Conservation (phyloP, 2,329 filamentous ascomycete genomes). For the Didymella glomerata region DNA sequence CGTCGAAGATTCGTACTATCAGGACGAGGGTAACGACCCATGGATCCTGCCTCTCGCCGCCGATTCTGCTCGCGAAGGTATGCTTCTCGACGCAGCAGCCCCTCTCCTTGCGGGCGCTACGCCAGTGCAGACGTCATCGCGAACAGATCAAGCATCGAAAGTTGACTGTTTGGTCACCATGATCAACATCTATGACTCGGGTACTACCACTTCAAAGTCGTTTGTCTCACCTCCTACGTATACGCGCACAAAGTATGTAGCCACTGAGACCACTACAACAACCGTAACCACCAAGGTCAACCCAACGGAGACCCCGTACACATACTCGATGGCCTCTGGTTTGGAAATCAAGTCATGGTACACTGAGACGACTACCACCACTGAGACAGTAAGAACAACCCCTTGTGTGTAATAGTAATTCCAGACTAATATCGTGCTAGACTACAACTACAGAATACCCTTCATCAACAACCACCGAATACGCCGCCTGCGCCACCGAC, state of each 20-base stretch:
- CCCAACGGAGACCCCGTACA: constrained; percentile 16
- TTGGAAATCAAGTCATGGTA: constrained; percentile 7
- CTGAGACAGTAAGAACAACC: constrained; percentile 6
- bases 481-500: constrained; percentile 16
- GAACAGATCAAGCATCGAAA: constrained; percentile 3
- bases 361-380: constrained; percentile 13
- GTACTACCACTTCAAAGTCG: constrained; percentile 13
- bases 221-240: constrained; percentile 17
- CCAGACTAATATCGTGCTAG: background rate
- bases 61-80: background rate
- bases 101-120: background rate
- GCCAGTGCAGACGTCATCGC: background rate
- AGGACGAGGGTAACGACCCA: constrained; percentile 9
- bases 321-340: constrained; percentile 13
- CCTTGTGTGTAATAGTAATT: too few species aligned
- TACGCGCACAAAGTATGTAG: constrained; percentile 14
- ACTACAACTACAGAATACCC: constrained; percentile 17
- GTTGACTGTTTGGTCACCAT: constrained; percentile 18
- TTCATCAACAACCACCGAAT: constrained; percentile 7
- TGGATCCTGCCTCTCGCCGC: background rate
- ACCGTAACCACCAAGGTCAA: constrained; percentile 12
- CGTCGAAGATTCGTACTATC: constrained; percentile 17
- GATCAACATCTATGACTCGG: constrained; percentile 16
- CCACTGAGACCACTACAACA: constrained; percentile 16
- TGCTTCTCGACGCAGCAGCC: constrained; percentile 1